Conservation (phyloP, 1,139 yeast species). For the Arxiozyma heterogenica region DNA sequence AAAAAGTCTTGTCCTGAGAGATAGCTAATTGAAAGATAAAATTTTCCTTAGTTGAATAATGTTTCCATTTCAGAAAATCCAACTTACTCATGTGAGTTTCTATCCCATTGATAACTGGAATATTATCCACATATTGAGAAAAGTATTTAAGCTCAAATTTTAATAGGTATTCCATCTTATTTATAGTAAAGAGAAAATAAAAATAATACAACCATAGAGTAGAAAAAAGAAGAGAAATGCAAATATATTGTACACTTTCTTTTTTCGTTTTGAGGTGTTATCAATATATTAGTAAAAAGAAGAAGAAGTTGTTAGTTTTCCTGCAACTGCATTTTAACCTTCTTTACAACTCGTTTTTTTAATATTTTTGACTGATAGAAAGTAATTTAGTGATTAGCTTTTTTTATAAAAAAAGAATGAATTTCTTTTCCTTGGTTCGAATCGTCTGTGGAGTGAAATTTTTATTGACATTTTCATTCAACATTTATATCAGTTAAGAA, state of each 20-base stretch:
- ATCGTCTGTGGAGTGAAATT: neutral
- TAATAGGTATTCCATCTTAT: neutral
- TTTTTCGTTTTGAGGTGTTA: neutral
- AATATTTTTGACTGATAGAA: neutral
- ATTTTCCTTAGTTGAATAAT: neutral
- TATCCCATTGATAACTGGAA: neutral
- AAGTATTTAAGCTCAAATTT: neutral
- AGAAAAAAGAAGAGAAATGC: neutral
- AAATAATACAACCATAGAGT: too few species aligned
- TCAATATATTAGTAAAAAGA: too few species aligned
- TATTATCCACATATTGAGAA: neutral
- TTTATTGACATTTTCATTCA: too few species aligned
- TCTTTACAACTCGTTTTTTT: neutral
- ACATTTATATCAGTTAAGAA: neutral
- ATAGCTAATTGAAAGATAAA: neutral
- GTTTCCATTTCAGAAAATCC: conserved; percentile 3
- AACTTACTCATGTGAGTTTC: neutral
- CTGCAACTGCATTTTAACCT: neutral
- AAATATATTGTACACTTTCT: neutral
- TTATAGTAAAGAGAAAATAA: neutral
- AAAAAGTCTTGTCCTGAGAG: neutral
- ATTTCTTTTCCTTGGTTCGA: neutral
- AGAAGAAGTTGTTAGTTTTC: neutral
- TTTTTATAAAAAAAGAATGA: too few species aligned
- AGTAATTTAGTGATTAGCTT: neutral